These are phyloP conservation scores for Epithele typhae DNA, from an alignment of 768 basidiomycete genomes.

Conservation along the genomic window DNA sequence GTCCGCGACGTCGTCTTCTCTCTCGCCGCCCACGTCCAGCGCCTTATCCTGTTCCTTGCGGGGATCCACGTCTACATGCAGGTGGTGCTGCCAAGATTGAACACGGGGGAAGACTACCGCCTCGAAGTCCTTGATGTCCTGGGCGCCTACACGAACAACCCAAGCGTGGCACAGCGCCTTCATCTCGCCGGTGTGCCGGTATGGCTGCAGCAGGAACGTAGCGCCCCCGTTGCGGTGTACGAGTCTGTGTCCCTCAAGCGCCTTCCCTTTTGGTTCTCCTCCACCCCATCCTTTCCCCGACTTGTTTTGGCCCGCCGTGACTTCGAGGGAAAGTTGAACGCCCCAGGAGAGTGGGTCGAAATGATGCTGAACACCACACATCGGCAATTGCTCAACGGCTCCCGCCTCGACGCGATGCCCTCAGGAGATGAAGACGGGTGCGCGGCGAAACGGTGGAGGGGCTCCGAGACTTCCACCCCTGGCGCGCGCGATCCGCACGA, in stretches of 20 bases:
- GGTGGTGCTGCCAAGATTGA: background rate
- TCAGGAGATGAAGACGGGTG: background rate
- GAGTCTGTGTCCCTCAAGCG: background rate
- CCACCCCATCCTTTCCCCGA: background rate
- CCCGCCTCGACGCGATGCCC: background rate
- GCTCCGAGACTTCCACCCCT: background rate
- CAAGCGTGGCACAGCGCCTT: background rate
- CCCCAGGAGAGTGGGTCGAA: background rate
- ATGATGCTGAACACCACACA: background rate
- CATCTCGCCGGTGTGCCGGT: background rate
- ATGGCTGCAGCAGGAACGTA: background rate
- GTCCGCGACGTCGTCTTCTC: background rate
- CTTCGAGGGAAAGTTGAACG: background rate
- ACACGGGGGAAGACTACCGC: background rate
- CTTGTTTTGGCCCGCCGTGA: background rate
- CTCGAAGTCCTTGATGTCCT: background rate
- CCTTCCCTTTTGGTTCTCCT: background rate
- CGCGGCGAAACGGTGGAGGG: background rate
- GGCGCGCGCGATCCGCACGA: background rate
- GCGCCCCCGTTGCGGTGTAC: background rate
- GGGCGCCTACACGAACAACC: background rate
- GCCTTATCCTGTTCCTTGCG: background rate
- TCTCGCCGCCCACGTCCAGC: conserved; percentile 1
- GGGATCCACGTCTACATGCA: background rate
- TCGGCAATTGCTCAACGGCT: background rate